Percentiles rank a stretch among this genome's conserved stretches.
Conservation (phyloP, 257 asterid genomes). For the Cordia subcordata region DNA sequence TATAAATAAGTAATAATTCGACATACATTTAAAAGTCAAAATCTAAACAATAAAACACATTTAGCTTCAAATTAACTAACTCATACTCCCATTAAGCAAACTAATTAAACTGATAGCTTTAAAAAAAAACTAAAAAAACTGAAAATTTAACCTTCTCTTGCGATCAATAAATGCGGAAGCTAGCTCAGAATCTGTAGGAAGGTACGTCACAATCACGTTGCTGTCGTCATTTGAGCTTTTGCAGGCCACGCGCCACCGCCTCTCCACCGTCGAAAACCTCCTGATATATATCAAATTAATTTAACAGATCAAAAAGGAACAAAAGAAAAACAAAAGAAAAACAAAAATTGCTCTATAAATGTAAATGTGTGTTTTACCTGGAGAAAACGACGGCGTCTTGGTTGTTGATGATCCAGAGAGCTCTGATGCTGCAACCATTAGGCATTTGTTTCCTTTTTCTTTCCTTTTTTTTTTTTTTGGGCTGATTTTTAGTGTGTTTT, state of each 20-base stretch:
- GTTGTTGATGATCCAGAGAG: slow-evolving; percentile 87
- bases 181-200: slow-evolving; percentile 58
- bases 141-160: slow-evolving; percentile 47
- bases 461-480: neutral
- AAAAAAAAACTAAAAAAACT: slow-evolving; percentile 1
- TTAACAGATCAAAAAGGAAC: neutral
- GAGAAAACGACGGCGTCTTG: slow-evolving; percentile 76
- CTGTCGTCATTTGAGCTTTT: slow-evolving; percentile 20
- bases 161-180: slow-evolving; percentile 76
- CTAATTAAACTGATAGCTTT: neutral
- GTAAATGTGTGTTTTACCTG: slow-evolving; percentile 35
- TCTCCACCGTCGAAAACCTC: slow-evolving; percentile 93
- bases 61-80: neutral
- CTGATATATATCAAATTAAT: slow-evolving; percentile 28
- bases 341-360: too few species aligned
- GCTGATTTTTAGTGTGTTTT: neutral
- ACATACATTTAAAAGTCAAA: too few species aligned
- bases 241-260: slow-evolving; percentile 76
- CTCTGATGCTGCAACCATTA: slow-evolving; percentile 77
- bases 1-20: neutral
- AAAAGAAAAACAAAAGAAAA: too few species aligned
- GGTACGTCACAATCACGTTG: slow-evolving; percentile 33
- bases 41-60: neutral
- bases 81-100: neutral
- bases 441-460: slow-evolving; percentile 35